phyloP scores from a whole-genome alignment of 2,329 filamentous ascomycete genomes.

The Podosphaera fusca region DNA sequence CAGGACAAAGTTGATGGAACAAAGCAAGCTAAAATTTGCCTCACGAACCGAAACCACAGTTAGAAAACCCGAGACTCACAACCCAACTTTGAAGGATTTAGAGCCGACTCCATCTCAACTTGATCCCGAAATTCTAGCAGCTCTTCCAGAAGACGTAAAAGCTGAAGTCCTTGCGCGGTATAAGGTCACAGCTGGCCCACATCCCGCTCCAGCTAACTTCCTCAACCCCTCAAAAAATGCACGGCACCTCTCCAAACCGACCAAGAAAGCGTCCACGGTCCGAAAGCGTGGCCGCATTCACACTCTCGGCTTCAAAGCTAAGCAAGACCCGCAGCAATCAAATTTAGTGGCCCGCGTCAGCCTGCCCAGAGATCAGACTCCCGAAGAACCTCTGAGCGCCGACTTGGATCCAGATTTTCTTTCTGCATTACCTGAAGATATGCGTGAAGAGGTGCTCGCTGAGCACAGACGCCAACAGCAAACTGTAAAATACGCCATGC shows the following conservation, averaged over 20 bases:
- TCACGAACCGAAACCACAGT: conserved; percentile 10
- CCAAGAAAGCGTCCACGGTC: conserved; percentile 25
- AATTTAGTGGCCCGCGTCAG: conserved; percentile 34
- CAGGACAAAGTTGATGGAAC: conserved; percentile 45
- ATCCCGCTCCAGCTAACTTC: conserved; percentile 15
- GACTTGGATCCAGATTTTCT: conserved; percentile 39
- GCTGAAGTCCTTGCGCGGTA: conserved; percentile 64
- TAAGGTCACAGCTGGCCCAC: conserved; percentile 10
- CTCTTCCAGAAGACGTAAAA: conserved; percentile 67
- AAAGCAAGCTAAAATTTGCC: conserved; percentile 20
- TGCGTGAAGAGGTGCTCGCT: conserved; percentile 53
- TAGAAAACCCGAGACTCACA: background rate
- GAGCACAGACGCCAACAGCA: conserved; percentile 33
- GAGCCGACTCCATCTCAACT: conserved; percentile 43
- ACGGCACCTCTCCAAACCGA: conserved; percentile 22
- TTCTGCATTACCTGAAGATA: conserved; percentile 58
- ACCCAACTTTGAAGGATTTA: background rate
- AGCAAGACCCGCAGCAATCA: conserved; percentile 37
- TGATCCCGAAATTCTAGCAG: conserved; percentile 63
- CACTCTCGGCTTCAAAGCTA: conserved; percentile 13
- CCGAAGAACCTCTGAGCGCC: conserved; percentile 1
- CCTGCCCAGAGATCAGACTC: conserved; percentile 5
- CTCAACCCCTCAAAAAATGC: conserved; percentile 31
- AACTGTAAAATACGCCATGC: conserved; percentile 30
- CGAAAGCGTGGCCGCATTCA: conserved; percentile 33